Evolutionary conservation across 768 basidiomycete genomes (phyloP), one percentile per base, ranked within the genome.

Genomic region (Nidularia sp.): DNA sequence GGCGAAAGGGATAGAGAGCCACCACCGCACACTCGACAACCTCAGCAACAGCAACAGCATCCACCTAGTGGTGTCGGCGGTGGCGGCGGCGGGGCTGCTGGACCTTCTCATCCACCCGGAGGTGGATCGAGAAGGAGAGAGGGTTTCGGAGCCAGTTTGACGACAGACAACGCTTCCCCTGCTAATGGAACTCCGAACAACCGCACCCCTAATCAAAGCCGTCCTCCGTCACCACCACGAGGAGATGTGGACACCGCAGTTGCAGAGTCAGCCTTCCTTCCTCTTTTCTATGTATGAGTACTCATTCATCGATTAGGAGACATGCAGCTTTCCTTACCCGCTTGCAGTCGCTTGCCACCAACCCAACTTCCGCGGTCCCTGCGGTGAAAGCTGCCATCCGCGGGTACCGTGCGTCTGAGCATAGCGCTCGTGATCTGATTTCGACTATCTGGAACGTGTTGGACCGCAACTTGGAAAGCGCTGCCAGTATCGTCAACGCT

Each of bases 371-470:
- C 6, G 86, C 86, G 0, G 67, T 81, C 2, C 71, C 84, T 10
- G 85, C 82, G 0, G 78, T 88, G 29, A 85, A 83, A 60, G 81
- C 89, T 10, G 86, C 92, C 29, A 80, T 91, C 34, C 85, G 91
- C 7, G 83, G 88, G 31, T 99, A 88, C 69, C 79, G 82, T 25
- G 66, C 77, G 2, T 84, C 84, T 41, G 95, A 99, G 64, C 81
- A 84, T 6, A 83, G 80, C 39, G 89, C 93, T 2, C 77, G 84
- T 3, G 96, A 96, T 66, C 75, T 98, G 55, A 86, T 98, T 48
- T 85, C 86, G 39, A 95, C 90, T 0, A 74, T 95, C n/a, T 96
- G 86, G 85, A 90, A 85, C 62, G 77, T 68, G 42, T 59, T 70
- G 68, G 71, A 76, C 51, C 60, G 63, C 48, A 69, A 72, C 43